These are phyloP conservation scores for Annona cherimola DNA, from an alignment of 164 flowering plant genomes.

Conservation along the genomic window DNA sequence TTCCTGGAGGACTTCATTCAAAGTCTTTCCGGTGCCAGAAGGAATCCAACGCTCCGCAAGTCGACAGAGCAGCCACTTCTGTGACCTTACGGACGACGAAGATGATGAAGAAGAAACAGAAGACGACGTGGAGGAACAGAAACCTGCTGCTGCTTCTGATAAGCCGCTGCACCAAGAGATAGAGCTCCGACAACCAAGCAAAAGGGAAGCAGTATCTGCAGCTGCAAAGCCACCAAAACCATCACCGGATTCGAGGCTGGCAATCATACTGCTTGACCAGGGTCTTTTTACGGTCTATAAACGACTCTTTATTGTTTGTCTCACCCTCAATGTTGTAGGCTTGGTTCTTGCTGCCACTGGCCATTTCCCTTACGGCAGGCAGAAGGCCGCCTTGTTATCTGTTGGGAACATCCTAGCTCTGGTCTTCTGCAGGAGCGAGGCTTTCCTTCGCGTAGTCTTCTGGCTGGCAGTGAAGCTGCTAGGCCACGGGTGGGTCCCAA, in stretches of 20 bases:
- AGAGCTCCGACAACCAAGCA: neutral
- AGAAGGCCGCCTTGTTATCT: conserved; percentile 34
- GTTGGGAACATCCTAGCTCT: conserved; percentile 44
- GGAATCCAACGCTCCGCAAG: conserved; percentile 18
- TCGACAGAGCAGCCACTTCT: conserved; percentile 46
- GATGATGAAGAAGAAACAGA: conserved; percentile 13
- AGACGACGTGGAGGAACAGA: conserved; percentile 14
- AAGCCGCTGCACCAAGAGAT: conserved; percentile 1
- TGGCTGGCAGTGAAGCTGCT: conserved; percentile 43
- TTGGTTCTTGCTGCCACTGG: conserved; percentile 41
- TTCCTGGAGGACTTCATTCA: conserved; percentile 5
- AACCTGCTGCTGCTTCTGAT: neutral
- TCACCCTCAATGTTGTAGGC: conserved; percentile 26
- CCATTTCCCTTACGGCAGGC: conserved; percentile 34
- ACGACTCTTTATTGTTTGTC: conserved; percentile 33
- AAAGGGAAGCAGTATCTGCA: neutral
- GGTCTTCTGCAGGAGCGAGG: conserved; percentile 47
- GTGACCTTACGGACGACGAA: conserved; percentile 31
- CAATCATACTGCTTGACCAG: conserved; percentile 49
- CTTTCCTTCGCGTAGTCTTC: conserved; percentile 34
- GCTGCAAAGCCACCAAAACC: neutral
- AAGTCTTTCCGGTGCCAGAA: conserved; percentile 7
- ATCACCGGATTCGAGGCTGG: conserved; percentile 32
- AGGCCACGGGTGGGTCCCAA: conserved; percentile 44
- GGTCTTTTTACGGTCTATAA: conserved; percentile 60